phyloP scores from a whole-genome alignment of 2,329 filamentous ascomycete genomes.

The Trichoderma citrinoviride region DNA sequence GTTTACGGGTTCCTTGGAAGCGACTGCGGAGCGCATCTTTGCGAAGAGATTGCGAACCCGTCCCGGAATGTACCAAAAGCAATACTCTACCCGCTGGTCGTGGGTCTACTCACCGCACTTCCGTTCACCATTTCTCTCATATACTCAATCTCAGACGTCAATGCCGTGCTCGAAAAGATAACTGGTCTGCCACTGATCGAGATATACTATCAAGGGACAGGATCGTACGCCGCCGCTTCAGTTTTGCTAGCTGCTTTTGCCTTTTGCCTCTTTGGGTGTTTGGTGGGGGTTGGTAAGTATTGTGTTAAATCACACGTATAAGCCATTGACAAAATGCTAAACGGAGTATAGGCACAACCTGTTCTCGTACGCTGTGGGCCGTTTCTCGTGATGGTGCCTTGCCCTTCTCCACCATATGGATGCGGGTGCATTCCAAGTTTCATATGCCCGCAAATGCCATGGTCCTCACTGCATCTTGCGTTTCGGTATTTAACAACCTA shows the following conservation, averaged over 20 bases:
- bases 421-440: slow-evolving; percentile 25
- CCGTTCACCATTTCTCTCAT: slow-evolving; percentile 25
- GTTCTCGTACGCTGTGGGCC: slow-evolving; percentile 27
- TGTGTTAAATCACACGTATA: neutral
- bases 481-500: neutral
- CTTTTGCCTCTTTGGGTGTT: slow-evolving; percentile 28
- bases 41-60: slow-evolving; percentile 29
- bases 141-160: slow-evolving; percentile 24
- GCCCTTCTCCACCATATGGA: slow-evolving; percentile 30
- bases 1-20: slow-evolving; percentile 27
- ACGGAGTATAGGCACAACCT: slow-evolving; percentile 22
- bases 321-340: neutral
- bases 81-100: slow-evolving; percentile 26
- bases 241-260: slow-evolving; percentile 26
- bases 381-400: slow-evolving; percentile 30
- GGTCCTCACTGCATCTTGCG: slow-evolving; percentile 23
- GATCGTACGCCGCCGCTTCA: slow-evolving; percentile 21
- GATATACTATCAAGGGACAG: slow-evolving; percentile 27
- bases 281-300: slow-evolving; percentile 5
- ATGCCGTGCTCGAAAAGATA: slow-evolving; percentile 21
- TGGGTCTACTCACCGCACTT: slow-evolving; percentile 27
- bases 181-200: slow-evolving; percentile 27
- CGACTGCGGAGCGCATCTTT: slow-evolving; percentile 28
- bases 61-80: slow-evolving; percentile 27
- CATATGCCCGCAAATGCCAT: slow-evolving; percentile 31